A percentile compares a stretch with the other conserved stretches of the same genome.
Evolutionary conservation across 805 yeast genomes (phyloP).

Genomic region (Yarrowia hollandica): DNA sequence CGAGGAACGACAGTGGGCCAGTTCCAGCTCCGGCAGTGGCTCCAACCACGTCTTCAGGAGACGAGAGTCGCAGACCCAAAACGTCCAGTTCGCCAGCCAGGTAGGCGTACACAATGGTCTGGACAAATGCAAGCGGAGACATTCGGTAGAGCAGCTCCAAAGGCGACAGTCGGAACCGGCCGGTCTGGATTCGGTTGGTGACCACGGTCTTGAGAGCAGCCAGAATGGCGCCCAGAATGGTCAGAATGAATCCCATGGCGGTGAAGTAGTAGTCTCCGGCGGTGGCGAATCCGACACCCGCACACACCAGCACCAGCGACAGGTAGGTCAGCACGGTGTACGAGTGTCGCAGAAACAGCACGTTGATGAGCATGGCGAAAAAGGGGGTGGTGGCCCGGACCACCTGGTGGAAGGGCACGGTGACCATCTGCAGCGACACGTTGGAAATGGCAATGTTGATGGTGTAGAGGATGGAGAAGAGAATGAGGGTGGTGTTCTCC

Average conservation of each 20-base stretch:
- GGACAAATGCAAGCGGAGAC: slow-evolving; percentile 38
- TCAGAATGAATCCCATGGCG: slow-evolving; percentile 37
- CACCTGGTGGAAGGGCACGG: slow-evolving; percentile 39
- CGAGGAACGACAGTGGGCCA: slow-evolving; percentile 5
- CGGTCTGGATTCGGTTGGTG: slow-evolving; percentile 38
- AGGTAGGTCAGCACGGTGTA: slow-evolving; percentile 37
- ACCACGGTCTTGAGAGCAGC: slow-evolving; percentile 39
- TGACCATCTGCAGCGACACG: slow-evolving; percentile 38
- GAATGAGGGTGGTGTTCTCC: slow-evolving; percentile 35
- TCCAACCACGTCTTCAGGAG: slow-evolving; percentile 6
- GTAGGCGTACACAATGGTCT: slow-evolving; percentile 36
- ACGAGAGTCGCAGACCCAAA: slow-evolving; percentile 30
- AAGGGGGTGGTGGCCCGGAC: slow-evolving; percentile 39
- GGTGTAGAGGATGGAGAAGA: slow-evolving; percentile 38
- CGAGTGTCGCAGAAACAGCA: slow-evolving; percentile 35
- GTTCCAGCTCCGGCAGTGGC: not conserved
- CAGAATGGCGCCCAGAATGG: slow-evolving; percentile 37
- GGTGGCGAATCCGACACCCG: slow-evolving; percentile 38
- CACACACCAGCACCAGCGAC: slow-evolving; percentile 37
- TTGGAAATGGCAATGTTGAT: slow-evolving; percentile 39
- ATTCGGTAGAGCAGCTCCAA: slow-evolving; percentile 38
- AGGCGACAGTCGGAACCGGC: slow-evolving; percentile 36
- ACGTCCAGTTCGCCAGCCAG: slow-evolving; percentile 36
- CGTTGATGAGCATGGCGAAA: slow-evolving; percentile 38
- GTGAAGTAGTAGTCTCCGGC: slow-evolving; percentile 39